Conservation (phyloP, 176 grass and related monocot genomes). For the Lolium rigidum region DNA sequence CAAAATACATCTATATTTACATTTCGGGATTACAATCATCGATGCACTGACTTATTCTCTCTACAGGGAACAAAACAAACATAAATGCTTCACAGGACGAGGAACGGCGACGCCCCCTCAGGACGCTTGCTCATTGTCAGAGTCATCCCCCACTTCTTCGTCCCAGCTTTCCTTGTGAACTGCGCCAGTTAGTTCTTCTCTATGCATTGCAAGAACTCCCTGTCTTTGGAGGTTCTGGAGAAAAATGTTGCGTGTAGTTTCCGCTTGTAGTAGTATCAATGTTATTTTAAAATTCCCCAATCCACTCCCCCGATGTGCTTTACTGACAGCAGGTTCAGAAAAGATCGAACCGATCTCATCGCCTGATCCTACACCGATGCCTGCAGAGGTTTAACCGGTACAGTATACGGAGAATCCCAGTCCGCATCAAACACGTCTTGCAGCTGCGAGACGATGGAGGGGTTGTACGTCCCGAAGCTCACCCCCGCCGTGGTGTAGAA, state of each 20-base stretch:
- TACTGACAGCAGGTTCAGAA: neutral
- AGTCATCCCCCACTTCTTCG: neutral
- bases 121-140: neutral
- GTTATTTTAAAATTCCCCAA: neutral
- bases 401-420: slow-evolving; percentile 76
- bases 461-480: slow-evolving; percentile 81
- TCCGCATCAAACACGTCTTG: slow-evolving; percentile 81
- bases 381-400: slow-evolving; percentile 55
- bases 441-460: slow-evolving; percentile 69
- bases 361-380: slow-evolving; percentile 2
- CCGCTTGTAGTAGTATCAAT: neutral
- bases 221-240: neutral
- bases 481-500: slow-evolving; percentile 88
- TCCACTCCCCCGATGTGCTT: neutral
- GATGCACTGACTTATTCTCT: neutral
- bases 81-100: neutral
- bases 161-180: neutral
- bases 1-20: neutral
- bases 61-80: neutral
- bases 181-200: neutral
- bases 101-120: neutral
- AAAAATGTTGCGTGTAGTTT: neutral
- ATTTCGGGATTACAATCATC: neutral
- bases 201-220: neutral
- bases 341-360: neutral